phyloP scores from a whole-genome alignment of 306 rosid species.

The Quercus variabilis region DNA sequence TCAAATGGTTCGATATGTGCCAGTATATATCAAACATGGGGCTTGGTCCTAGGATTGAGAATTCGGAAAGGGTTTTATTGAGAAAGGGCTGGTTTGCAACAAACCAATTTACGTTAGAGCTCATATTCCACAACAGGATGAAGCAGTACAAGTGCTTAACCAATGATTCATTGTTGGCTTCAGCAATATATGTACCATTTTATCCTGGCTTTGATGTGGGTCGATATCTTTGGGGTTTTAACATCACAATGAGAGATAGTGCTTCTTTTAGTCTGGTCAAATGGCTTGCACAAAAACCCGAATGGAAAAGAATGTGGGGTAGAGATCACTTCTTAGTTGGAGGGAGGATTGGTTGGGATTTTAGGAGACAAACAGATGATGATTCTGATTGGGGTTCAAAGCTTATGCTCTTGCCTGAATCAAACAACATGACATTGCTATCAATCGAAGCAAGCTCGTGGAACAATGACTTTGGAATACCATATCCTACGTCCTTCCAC shows the following conservation, averaged over 20 bases:
- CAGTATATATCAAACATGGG: conserved; percentile 41
- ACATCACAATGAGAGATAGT: conserved; percentile 40
- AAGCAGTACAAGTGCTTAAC: conserved; percentile 58
- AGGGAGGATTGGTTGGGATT: conserved; percentile 58
- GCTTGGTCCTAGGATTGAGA: conserved; percentile 32
- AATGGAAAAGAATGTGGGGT: conserved; percentile 57
- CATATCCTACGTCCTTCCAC: conserved; percentile 60
- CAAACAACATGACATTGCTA: conserved; percentile 45
- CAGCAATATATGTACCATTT: conserved; percentile 56
- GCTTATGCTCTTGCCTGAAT: conserved; percentile 49
- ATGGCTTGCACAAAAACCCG: conserved; percentile 34
- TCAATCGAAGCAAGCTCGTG: conserved; percentile 36
- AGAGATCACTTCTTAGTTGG: conserved; percentile 57
- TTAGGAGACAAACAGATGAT: conserved; percentile 32
- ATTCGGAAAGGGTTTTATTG: conserved; percentile 4
- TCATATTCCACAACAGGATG: conserved; percentile 58
- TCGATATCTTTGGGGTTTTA: conserved; percentile 41
- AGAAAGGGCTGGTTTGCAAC: conserved; percentile 48
- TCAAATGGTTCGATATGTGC: conserved; percentile 46
- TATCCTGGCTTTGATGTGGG: conserved; percentile 59
- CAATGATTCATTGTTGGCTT: conserved; percentile 49
- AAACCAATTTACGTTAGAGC: conserved; percentile 54
- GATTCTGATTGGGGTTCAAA: conserved; percentile 55
- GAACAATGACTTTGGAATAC: conserved; percentile 48
- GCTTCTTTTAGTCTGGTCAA: conserved; percentile 34